Evolutionary conservation across 495 filamentous ascomycete species (phyloP).

Genomic region (Penicillium manginii): DNA sequence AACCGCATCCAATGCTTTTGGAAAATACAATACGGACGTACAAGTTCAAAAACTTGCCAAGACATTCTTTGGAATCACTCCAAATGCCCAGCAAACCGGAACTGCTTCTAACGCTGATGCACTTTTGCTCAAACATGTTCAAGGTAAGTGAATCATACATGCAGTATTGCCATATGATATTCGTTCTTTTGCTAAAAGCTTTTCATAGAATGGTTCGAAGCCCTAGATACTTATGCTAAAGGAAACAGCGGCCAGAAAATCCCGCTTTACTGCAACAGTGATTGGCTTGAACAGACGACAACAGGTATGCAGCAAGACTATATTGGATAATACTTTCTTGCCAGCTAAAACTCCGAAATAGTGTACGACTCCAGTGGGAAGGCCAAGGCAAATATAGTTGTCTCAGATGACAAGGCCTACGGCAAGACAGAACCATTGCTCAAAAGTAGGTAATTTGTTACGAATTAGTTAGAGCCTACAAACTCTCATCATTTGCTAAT

Average conservation of each 20-base stretch:
- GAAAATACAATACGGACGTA: background rate
- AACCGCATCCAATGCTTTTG: background rate
- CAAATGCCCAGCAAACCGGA: background rate
- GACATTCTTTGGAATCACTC: background rate
- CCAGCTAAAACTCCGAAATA: background rate
- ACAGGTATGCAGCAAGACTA: background rate
- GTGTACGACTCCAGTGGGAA: background rate
- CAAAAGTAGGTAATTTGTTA: background rate
- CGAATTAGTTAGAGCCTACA: background rate
- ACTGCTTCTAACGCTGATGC: background rate
- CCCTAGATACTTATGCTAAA: background rate
- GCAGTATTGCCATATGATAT: background rate
- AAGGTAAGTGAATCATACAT: background rate
- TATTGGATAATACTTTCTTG: background rate
- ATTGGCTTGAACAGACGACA: background rate
- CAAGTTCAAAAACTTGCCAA: background rate
- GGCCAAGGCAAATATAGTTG: background rate
- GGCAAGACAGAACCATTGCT: background rate
- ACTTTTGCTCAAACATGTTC: background rate
- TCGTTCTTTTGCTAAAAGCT: background rate
- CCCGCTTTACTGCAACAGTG: background rate
- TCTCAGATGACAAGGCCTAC: background rate
- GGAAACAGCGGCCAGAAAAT: background rate
- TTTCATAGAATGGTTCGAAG: background rate
- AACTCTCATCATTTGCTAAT: too few relatives aligned